A percentile compares a stretch with the other conserved stretches of the same genome.
Conservation (phyloP, 768 basidiomycete species). For the Hericium erinaceus region DNA sequence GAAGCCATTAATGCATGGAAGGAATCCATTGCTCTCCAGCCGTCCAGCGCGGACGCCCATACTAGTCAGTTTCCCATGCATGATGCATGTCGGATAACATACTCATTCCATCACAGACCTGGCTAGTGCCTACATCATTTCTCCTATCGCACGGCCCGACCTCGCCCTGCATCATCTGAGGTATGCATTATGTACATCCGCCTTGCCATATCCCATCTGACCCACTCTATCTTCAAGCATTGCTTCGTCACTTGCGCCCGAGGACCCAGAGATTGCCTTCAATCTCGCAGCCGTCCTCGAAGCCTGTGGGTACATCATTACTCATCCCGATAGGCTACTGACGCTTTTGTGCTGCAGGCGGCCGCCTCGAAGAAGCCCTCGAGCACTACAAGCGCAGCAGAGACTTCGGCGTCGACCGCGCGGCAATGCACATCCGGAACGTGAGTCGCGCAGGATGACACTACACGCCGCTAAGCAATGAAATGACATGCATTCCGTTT, state of each 20-base stretch:
- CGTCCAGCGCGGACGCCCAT: conserved; percentile 78
- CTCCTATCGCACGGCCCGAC: conserved; percentile 71
- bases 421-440: conserved; percentile 75
- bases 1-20: conserved; percentile 83
- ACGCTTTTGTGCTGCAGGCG: conserved; percentile 37
- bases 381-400: conserved; percentile 75
- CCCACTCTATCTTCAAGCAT: conserved; percentile 42
- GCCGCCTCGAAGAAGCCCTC: conserved; percentile 71
- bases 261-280: conserved; percentile 88
- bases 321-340: conserved; percentile 3
- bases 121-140: conserved; percentile 84
- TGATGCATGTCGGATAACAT: not conserved
- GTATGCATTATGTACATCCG: conserved; percentile 36
- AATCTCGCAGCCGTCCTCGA: conserved; percentile 87
- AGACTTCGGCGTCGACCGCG: conserved; percentile 71
- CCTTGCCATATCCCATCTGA: conserved; percentile 18
- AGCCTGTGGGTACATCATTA: conserved; percentile 48
- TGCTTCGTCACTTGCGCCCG: conserved; percentile 74
- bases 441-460: conserved; percentile 30
- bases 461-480: conserved; percentile 4
- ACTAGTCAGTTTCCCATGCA: conserved; percentile 49
- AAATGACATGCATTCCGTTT: conserved; percentile 12
- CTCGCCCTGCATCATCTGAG: conserved; percentile 78
- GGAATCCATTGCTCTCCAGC: conserved; percentile 72
- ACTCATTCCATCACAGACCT: conserved; percentile 43